phyloP scores from a whole-genome alignment of 148 eudicot species.

The Salicornia ramosissima region DNA sequence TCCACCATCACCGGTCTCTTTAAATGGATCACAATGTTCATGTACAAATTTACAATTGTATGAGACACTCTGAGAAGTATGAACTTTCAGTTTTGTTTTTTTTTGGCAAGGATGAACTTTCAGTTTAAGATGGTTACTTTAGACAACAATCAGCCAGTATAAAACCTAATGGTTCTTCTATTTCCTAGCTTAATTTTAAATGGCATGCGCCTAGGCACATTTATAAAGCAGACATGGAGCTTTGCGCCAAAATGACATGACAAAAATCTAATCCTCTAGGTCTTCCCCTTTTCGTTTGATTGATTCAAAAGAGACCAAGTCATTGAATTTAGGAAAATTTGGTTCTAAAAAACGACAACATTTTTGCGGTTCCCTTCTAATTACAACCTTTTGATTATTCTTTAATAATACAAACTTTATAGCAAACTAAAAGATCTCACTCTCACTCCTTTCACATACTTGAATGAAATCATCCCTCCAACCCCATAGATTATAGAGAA shows the following conservation, averaged over 20 bases:
- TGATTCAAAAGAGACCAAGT: neutral
- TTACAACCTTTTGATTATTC: too few relatives aligned
- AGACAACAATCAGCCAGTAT: neutral
- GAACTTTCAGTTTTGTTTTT: neutral
- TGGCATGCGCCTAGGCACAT: too few relatives aligned
- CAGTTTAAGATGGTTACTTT: neutral
- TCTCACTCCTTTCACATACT: neutral
- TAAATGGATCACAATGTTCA: neutral
- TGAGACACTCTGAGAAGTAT: neutral
- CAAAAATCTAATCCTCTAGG: neutral
- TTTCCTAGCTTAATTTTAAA: too few relatives aligned
- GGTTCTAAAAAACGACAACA: too few relatives aligned
- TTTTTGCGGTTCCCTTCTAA: too few relatives aligned
- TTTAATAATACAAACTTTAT: too few relatives aligned
- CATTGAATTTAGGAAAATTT: neutral
- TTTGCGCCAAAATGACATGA: neutral
- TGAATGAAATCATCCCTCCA: neutral
- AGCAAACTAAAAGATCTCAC: too few relatives aligned
- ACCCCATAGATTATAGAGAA: neutral
- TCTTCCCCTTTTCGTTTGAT: neutral
- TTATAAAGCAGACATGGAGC: too few relatives aligned
- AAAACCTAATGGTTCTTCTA: neutral
- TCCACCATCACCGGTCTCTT: too few relatives aligned
- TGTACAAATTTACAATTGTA: too few relatives aligned
- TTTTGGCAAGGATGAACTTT: too few relatives aligned